Base-by-base conservation (phyloP, 805 yeast species). In the Ogataea nakhonphanomensis region DNA sequence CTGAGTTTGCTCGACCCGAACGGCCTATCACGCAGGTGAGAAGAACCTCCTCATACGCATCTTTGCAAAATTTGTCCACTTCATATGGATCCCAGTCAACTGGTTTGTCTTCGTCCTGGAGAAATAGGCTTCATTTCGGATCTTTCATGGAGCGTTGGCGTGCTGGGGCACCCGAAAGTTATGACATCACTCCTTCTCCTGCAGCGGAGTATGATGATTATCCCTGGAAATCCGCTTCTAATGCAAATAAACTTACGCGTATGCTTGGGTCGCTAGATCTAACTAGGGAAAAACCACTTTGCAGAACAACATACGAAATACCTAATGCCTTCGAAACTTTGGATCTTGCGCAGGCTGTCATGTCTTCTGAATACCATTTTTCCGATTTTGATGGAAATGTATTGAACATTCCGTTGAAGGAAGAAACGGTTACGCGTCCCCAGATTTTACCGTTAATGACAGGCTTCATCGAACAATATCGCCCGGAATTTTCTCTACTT, bases 401-500 rank as follows among this genome's bases (percentile, higher is more conserved):
- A 3, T 23, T 38, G 8, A 37, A 38, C 25, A n/a, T 38, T 12
- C 21, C 37, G 2, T 17, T 28, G 21, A 23, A 32, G 7, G 21
- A 28, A 14, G 17, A 34, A 24, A n/a, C 15, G 23, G 10, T 24
- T 29, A 17, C 25, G 44, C 4, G 43, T 6, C 24, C 33, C 2
- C 17, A 22, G 20, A 25, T 39, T 8, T 37, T 61, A n/a, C 65
- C 64, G 8, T 26, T 52, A 10, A 25, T 60, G 28, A 53, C 51
- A 1, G 68, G 68, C 5, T 76, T 69, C 48, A 57, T 69, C 4
- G 76, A 74, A 21, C 76, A 73, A 43, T 76, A 66, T 46, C 55
- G 78, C 30, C 75, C 79, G 0, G 81, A 76, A 48, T 76, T 70
- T 49, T 56, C 62, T 10, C 45, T 76, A 21, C 76, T 73, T 61